A percentile compares a stretch with the other conserved stretches of the same genome.
Conservation (phyloP, 2,329 filamentous ascomycete species). For the Coniella lustricola region DNA sequence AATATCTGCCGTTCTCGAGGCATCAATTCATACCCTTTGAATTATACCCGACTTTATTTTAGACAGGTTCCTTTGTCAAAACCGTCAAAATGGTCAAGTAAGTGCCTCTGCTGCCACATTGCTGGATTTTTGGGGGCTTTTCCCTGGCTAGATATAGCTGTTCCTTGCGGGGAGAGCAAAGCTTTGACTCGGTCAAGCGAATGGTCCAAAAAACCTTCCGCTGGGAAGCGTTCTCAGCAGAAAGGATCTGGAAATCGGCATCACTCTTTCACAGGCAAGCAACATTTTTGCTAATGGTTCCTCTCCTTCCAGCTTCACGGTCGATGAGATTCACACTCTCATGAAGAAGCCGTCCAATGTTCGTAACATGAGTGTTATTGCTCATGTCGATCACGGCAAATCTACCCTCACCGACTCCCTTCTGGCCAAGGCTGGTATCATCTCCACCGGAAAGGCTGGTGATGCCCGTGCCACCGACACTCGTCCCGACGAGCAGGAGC, state of each 20-base stretch:
- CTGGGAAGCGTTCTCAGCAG: not conserved
- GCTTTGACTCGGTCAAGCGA: too few species aligned
- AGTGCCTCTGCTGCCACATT: conserved; percentile 39
- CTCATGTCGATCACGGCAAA: conserved; percentile 99
- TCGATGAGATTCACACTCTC: conserved; percentile 76
- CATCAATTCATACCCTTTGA: conserved; percentile 8
- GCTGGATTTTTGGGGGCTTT: not conserved
- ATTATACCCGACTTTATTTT: conserved; percentile 22
- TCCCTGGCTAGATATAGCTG: too few species aligned
- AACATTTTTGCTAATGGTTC: conserved; percentile 39
- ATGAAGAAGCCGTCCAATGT: conserved; percentile 76
- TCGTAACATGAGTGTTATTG: conserved; percentile 81
- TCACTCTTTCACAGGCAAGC: too few species aligned
- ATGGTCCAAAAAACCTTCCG: not conserved
- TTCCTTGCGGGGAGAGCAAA: too few species aligned
- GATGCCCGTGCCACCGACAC: conserved; percentile 96
- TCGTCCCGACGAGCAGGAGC: conserved; percentile 94
- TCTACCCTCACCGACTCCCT: conserved; percentile 99
- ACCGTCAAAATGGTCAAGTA: conserved; percentile 99
- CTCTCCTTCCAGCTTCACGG: conserved; percentile 71
- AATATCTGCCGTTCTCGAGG: conserved; percentile 16
- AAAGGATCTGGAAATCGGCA: conserved; percentile 19
- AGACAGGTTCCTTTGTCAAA: conserved; percentile 36
- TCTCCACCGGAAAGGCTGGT: conserved; percentile 95
- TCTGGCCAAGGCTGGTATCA: conserved; percentile 98